These are phyloP conservation scores for Trichoderma sp. DNA, from an alignment of 2,329 filamentous ascomycete species.

Conservation along the genomic window DNA sequence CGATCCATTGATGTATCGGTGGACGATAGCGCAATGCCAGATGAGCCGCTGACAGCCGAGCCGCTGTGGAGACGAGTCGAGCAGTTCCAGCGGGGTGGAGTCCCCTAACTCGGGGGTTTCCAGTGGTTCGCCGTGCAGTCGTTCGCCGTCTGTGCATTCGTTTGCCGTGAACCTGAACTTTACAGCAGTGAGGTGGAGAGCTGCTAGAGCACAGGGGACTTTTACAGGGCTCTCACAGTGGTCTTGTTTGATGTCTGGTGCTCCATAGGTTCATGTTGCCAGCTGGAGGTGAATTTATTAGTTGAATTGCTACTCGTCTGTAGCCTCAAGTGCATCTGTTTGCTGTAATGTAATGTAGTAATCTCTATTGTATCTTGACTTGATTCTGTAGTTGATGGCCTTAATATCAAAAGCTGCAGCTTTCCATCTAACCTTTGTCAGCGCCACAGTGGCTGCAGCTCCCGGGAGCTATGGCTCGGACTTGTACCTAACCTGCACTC, in stretches of 20 bases:
- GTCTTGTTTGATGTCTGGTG: not conserved
- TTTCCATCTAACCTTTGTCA: not conserved
- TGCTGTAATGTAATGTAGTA: not conserved
- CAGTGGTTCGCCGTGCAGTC: not conserved
- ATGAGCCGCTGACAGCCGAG: constrained; percentile 21
- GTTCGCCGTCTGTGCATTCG: not conserved
- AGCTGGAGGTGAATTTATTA: not conserved
- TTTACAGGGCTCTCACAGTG: not conserved
- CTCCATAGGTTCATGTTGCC: no score
- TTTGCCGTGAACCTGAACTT: not conserved
- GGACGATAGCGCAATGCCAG: not conserved
- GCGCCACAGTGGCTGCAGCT: constrained; percentile 2
- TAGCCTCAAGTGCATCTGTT: not conserved
- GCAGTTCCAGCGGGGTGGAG: not conserved
- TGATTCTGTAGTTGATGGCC: not conserved
- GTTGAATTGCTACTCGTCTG: not conserved
- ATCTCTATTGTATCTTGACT: not conserved
- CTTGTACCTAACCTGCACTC: not conserved
- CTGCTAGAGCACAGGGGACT: not conserved
- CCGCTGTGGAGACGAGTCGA: constrained; percentile 4
- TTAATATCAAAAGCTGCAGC: not conserved
- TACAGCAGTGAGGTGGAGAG: not conserved
- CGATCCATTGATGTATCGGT: no score
- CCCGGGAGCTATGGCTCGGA: not conserved
- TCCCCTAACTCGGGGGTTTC: not conserved